These are phyloP conservation scores for Magnusiomyces suaveolens DNA, from an alignment of 1,139 yeast species.

Conservation along the genomic window DNA sequence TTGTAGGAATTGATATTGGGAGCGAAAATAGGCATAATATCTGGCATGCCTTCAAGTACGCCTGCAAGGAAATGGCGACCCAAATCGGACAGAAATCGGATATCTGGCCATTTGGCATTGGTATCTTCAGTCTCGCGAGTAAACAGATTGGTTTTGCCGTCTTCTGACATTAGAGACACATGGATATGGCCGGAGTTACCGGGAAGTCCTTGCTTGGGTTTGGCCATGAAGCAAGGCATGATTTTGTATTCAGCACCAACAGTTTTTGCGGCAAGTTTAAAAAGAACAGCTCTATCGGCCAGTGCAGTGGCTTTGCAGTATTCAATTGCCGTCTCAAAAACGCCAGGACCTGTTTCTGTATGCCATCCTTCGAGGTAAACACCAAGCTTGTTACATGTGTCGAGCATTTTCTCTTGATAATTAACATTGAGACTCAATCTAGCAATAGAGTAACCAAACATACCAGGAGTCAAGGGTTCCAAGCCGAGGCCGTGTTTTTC, in stretches of 20 bases:
- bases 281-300: constrained; percentile 31
- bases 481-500: constrained; percentile 25
- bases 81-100: constrained; percentile 24
- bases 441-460: constrained; percentile 33
- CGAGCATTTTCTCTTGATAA: constrained; percentile 27
- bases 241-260: constrained; percentile 28
- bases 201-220: constrained; percentile 32
- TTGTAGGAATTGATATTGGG: constrained; percentile 34
- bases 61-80: constrained; percentile 34
- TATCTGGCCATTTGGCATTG: constrained; percentile 27
- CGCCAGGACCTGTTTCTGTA: constrained; percentile 36
- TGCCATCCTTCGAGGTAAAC: constrained; percentile 33
- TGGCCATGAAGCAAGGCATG: constrained; percentile 35
- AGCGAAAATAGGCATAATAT: constrained; percentile 33
- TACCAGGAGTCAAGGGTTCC: constrained; percentile 30
- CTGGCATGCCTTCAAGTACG: constrained; percentile 29
- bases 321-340: constrained; percentile 33
- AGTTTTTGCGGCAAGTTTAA: constrained; percentile 30
- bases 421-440: constrained; percentile 29
- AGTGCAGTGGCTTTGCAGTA: constrained; percentile 27
- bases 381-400: constrained; percentile 22
- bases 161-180: constrained; percentile 26
- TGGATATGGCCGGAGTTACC: constrained; percentile 35
- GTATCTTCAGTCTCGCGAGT: constrained; percentile 25
- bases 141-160: constrained; percentile 27